These are phyloP conservation scores for Pichia nanzhaoensis DNA, from an alignment of 805 yeast species.

Conservation along the genomic window DNA sequence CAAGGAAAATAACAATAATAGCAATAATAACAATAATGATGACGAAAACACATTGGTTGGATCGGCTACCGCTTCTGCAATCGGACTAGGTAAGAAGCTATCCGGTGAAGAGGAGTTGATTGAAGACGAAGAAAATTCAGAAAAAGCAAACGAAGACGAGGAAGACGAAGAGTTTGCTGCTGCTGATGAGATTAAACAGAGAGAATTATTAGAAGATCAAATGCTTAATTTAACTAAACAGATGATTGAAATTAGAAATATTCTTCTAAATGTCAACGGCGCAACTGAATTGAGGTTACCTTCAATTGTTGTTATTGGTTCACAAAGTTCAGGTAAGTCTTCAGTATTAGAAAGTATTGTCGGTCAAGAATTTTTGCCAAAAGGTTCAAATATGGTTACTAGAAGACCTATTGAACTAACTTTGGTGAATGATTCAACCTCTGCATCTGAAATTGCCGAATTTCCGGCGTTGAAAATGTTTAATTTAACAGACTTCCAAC, in stretches of 20 bases:
- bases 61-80: conserved; percentile 51
- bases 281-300: conserved; percentile 77
- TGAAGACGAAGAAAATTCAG: conserved; percentile 31
- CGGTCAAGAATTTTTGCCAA: conserved; percentile 96
- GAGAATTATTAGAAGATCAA: conserved; percentile 61
- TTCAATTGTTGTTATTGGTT: conserved; percentile 93
- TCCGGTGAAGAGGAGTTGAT: conserved; percentile 30
- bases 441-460: conserved; percentile 81
- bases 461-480: conserved; percentile 84
- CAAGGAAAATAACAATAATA: conserved; percentile 28
- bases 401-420: conserved; percentile 96
- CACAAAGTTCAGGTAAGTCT: conserved; percentile 95
- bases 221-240: conserved; percentile 87
- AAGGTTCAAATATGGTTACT: conserved; percentile 97
- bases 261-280: conserved; percentile 66
- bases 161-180: conserved; percentile 44
- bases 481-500: conserved; percentile 78
- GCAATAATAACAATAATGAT: conserved; percentile 9
- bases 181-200: conserved; percentile 38
- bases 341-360: conserved; percentile 94
- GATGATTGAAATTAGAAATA: conserved; percentile 91
- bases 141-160: conserved; percentile 42
- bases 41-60: conserved; percentile 36
- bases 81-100: conserved; percentile 28
- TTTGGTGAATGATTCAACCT: conserved; percentile 73